Evolutionary conservation across 2,329 filamentous ascomycete species (phyloP), one percentile per base, ranked within the genome.

Genomic region (Paraphoma sp.): DNA sequence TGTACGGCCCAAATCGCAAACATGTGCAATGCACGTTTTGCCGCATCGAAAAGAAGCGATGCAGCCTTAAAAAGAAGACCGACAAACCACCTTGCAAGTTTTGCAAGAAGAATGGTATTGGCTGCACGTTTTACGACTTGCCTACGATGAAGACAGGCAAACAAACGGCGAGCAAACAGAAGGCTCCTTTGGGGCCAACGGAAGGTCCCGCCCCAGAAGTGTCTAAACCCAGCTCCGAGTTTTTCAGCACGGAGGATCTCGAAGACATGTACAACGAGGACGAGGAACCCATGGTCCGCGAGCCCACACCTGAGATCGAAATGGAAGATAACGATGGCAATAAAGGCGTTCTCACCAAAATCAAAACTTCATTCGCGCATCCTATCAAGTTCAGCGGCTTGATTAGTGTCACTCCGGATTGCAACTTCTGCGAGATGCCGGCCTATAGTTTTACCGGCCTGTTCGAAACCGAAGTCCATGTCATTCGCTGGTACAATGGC

Each of bases 381-480:
- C 79, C 80, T 0, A 74, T 82, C 11, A 38, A 59, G 3, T 80
- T 81, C 52, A 54, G 63, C 23, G 41, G 38, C 6, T 0, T 16
- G 2, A 14, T 43, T 3, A 10, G 42, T 0, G 53, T 65, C 10
- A 47, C 56, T 4, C 28, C 42, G 1, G 54, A 60, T 23, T 83
- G 80, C 60, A 72, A 77, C 55, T 83, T 78, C 68, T 83, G 80
- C 56, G 57, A 72, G 2, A 65, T 78, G 12, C 72, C 76, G 11
- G 49, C 65, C 0, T 82, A 80, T 45, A 75, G 77, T 1, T 69
- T 82, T 8, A 52, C 77, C 0, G 80, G 81, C 1, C 65, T 77
- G 3, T 76, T 73, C 1, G 65, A 71, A 48, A 60, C 62, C 16
- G 59, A 71, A 31, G 70, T 78, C 0, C 66, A 76, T 45, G 72